Evolutionary conservation across 2,329 filamentous ascomycete species (phyloP), one percentile per base, ranked within the genome.

Genomic region (Aspergillus udagawae): DNA sequence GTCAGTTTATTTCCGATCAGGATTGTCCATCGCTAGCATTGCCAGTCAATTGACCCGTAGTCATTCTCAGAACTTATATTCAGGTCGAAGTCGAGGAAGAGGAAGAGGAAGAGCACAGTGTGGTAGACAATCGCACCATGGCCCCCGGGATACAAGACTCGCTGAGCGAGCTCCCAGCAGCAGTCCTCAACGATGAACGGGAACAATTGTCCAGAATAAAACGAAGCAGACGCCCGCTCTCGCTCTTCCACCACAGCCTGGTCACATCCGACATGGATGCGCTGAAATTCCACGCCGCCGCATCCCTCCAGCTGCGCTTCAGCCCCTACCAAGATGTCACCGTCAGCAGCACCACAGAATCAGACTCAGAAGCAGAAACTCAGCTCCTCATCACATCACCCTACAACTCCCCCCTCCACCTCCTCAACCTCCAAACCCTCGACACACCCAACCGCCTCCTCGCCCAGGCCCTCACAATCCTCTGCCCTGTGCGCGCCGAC

Each of bases 381-480:
- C 61, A 70, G 62, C 60, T 76, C 72, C 65, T 94, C 48, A 78
- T 89, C 44, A 82, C 86, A 60, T 96, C 92, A 0, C 91, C 91
- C 0, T 96, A 96, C 71, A 84, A 85, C 9, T 84, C 86, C 45
- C 72, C 78, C 28, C 79, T 82, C 2, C 91, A 96, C 72, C 83
- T 90, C 51, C 84, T 96, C 35, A 85, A 92, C 69, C 80, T 96
- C 56, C 74, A 79, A 49, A 85, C 81, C 2, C 79, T 96, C 6
- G 82, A 89, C 4, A 75, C 75, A 0, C 82, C 90, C 61, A 87
- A 86, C 60, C 82, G 81, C 9, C 80, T 95, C 52, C 80, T 96
- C 54, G 87, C 91, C 4, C 81, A 85, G 58, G 89, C 91, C 0
- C 78, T 96, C 58, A 83, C 83, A 28, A 77, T 78, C 14, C 79